Base-by-base conservation (phyloP, 176 grass and related monocot genomes). In the Oryza meyeriana region DNA sequence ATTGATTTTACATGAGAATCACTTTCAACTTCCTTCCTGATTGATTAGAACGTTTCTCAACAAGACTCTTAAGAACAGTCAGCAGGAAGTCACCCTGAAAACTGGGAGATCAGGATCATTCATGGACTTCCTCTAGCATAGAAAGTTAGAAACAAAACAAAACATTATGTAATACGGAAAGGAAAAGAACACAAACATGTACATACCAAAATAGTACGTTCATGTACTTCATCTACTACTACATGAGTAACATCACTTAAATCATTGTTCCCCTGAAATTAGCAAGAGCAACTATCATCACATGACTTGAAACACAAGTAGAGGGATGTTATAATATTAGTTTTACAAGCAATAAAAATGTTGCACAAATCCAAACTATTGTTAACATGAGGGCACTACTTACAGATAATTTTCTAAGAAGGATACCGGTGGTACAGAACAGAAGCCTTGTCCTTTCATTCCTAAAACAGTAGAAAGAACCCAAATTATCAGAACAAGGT, bases 381-480 rank as follows among this genome's bases (percentile, higher is more conserved):
- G 61, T 64, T 61, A 42, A 61, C 64, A 84, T 42, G 34, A 61
- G 50, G 17, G 28, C 28, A 75, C 9, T 50, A 84, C 90, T 94
- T 88, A 94, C 95, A 33, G 92, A 66, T 76, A 98, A 76, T 83
- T 93, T 98, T 58, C 95, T 92, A 72, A 98, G 92, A 75, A 98
- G 95, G 78, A 98, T 94, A 83, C 95, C 95, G 35, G 95, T 98
- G 57, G 95, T 98, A 73, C 95, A 98, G 81, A 98, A 98, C 32
- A 94, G 69, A 83, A 98, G 95, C 44, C 93, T 98, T 84, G 95
- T 98, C 47, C 71, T 90, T 66, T 98, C 92, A 93, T 89, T 98
- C 88, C 95, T 98, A 72, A 61, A 47, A 81, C 36, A 88, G 76
- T 40, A 74, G 33, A 73, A 70, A 87, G 55, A 69, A 83, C 33